These are phyloP conservation scores for Aaosphaeria pasadenensis DNA, from an alignment of 2,329 filamentous ascomycete species.

Conservation along the genomic window DNA sequence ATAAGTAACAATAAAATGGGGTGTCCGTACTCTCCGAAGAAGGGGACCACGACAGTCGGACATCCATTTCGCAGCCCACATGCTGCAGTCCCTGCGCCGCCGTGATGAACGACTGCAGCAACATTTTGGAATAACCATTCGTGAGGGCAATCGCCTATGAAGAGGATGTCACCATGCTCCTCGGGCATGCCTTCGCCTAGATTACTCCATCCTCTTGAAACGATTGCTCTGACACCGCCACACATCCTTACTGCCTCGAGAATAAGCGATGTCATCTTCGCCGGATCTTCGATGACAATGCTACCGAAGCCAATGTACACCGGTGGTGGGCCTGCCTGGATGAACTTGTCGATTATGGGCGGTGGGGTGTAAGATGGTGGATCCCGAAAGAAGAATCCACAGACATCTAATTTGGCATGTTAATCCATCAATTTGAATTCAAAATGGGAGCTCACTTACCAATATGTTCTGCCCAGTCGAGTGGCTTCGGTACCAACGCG, in stretches of 20 bases:
- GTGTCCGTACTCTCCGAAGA: slow-evolving; percentile 67
- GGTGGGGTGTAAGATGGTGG: slow-evolving; percentile 18
- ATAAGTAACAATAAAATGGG: neutral
- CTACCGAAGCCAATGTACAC: slow-evolving; percentile 32
- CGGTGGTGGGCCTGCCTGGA: slow-evolving; percentile 20
- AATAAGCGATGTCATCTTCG: slow-evolving; percentile 52
- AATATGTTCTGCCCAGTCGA: slow-evolving; percentile 18
- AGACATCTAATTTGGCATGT: slow-evolving; percentile 3
- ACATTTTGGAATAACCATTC: slow-evolving; percentile 83
- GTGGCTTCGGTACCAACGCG: slow-evolving; percentile 20
- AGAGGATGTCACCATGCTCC: slow-evolving; percentile 67
- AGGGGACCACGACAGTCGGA: slow-evolving; percentile 55
- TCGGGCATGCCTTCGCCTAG: slow-evolving; percentile 46
- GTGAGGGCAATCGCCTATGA: slow-evolving; percentile 77
- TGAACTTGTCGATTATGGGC: slow-evolving; percentile 17
- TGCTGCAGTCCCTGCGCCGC: slow-evolving; percentile 63
- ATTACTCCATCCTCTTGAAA: slow-evolving; percentile 3
- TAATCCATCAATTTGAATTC: neutral
- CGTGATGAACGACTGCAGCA: slow-evolving; percentile 77
- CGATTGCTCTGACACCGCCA: slow-evolving; percentile 53
- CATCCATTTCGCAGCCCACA: slow-evolving; percentile 49
- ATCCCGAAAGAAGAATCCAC: slow-evolving; percentile 24
- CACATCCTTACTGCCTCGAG: slow-evolving; percentile 61
- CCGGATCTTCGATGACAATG: slow-evolving; percentile 27
- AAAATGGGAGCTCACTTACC: slow-evolving; percentile 13